Evolutionary conservation across 345 rosid species (phyloP).

Genomic region (Trapa bicornis): DNA sequence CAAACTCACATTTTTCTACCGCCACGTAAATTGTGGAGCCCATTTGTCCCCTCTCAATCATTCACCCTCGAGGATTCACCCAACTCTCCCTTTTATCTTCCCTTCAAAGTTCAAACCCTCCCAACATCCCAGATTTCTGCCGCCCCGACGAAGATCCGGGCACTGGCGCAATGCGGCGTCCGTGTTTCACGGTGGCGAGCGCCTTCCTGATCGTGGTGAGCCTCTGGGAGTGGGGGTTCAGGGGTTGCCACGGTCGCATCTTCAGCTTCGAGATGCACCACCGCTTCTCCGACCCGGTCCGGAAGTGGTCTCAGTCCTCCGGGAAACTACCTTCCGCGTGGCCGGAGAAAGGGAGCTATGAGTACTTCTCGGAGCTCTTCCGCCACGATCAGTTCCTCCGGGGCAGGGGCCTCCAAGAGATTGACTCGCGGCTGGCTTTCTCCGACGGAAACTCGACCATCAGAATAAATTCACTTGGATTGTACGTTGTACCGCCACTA

Average conservation of each 20-base stretch:
- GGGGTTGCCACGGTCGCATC: conserved; percentile 38
- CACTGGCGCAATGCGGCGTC: background rate
- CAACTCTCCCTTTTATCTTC: background rate
- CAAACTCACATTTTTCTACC: conserved; percentile 1
- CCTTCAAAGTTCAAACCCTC: background rate
- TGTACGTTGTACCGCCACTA: conserved; percentile 22
- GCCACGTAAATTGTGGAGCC: conserved; percentile 1
- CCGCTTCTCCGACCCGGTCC: conserved; percentile 50
- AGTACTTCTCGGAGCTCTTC: conserved; percentile 53
- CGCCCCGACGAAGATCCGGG: background rate
- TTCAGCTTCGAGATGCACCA: conserved; percentile 82
- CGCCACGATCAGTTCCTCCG: conserved; percentile 50
- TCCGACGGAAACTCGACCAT: conserved; percentile 64
- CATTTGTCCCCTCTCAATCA: background rate
- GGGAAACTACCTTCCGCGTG: conserved; percentile 27
- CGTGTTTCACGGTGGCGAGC: background rate
- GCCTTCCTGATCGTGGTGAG: background rate
- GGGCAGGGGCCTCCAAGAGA: conserved; percentile 38
- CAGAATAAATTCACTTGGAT: conserved; percentile 68
- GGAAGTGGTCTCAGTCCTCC: conserved; percentile 36
- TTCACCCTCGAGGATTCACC: background rate
- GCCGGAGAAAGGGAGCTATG: conserved; percentile 53
- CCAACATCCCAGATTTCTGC: conserved; percentile 2
- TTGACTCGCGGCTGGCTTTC: conserved; percentile 35
- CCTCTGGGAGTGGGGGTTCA: conserved; percentile 18